phyloP scores from a whole-genome alignment of 805 yeast genomes.

The Candida sanyiensis region DNA sequence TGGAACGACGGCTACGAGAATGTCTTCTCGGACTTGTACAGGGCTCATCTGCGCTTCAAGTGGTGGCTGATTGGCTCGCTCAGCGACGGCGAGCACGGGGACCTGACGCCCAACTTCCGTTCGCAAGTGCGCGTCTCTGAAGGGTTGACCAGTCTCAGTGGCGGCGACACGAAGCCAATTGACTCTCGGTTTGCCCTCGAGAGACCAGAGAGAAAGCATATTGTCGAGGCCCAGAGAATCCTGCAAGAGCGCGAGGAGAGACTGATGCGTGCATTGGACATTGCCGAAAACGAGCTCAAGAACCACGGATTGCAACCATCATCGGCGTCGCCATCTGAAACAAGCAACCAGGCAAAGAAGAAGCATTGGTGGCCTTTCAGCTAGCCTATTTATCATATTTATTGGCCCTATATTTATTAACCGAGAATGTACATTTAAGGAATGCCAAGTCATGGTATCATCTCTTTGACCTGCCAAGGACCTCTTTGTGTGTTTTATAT shows the following conservation, averaged over 20 bases:
- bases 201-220: slow-evolving; percentile 66
- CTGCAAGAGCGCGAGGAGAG: slow-evolving; percentile 62
- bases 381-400: not conserved
- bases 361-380: slow-evolving; percentile 5
- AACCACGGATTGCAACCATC: slow-evolving; percentile 29
- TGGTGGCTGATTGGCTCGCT: slow-evolving; percentile 49
- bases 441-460: no score
- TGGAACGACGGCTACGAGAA: slow-evolving; percentile 86
- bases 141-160: slow-evolving; percentile 21
- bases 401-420: not conserved
- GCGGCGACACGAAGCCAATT: slow-evolving; percentile 32
- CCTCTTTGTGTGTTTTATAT: no score
- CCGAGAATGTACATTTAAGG: no score
- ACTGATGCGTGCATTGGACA: slow-evolving; percentile 7
- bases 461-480: no score
- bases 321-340: not conserved
- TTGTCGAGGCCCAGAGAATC: slow-evolving; percentile 67
- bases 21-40: slow-evolving; percentile 61
- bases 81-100: slow-evolving; percentile 55
- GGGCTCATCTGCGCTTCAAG: slow-evolving; percentile 52
- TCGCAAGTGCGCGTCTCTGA: slow-evolving; percentile 26
- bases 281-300: slow-evolving; percentile 6
- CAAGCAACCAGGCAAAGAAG: no score
- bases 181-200: slow-evolving; percentile 44
- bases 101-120: slow-evolving; percentile 42